These are phyloP conservation scores for Coriolopsis trogii DNA, from an alignment of 1,284 basidiomycete genomes.

Conservation along the genomic window DNA sequence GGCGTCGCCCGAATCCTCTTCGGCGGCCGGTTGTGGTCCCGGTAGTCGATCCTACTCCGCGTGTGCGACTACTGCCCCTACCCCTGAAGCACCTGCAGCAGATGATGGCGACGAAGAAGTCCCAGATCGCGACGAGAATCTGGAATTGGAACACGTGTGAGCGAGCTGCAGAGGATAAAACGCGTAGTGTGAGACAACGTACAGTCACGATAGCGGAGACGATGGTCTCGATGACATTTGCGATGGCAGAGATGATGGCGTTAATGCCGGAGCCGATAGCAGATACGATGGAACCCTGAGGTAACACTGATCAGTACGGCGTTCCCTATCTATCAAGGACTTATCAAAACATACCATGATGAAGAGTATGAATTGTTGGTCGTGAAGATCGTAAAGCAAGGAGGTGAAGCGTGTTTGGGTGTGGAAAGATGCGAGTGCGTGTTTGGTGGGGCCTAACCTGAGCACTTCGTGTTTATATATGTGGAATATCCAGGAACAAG, in stretches of 20 bases:
- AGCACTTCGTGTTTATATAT: too few relatives aligned
- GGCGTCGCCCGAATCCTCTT: slow-evolving; percentile 13
- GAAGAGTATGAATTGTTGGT: neutral
- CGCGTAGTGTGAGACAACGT: slow-evolving; percentile 22
- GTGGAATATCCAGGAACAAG: too few relatives aligned
- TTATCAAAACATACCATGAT: slow-evolving; percentile 5
- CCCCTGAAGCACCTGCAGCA: slow-evolving; percentile 53
- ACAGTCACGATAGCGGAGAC: slow-evolving; percentile 57
- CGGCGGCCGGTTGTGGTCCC: slow-evolving; percentile 18
- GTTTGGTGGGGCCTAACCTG: too few relatives aligned
- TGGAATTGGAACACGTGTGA: slow-evolving; percentile 21
- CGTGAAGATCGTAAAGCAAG: too few relatives aligned
- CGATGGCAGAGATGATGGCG: slow-evolving; percentile 59
- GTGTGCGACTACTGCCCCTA: slow-evolving; percentile 20
- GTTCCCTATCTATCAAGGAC: fast-evolving
- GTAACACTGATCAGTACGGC: neutral
- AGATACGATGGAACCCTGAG: slow-evolving; percentile 59
- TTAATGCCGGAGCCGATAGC: slow-evolving; percentile 60
- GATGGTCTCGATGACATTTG: slow-evolving; percentile 56
- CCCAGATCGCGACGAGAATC: slow-evolving; percentile 62
- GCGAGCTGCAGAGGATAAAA: neutral
- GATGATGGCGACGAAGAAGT: slow-evolving; percentile 58
- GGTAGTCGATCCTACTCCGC: neutral
- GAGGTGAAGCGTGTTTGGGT: too few relatives aligned
- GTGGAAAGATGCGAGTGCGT: too few relatives aligned